Evolutionary conservation across 495 filamentous ascomycete genomes (phyloP), one percentile per base, ranked within the genome.

Genomic region (Hyaloscypha hepaticicola): DNA sequence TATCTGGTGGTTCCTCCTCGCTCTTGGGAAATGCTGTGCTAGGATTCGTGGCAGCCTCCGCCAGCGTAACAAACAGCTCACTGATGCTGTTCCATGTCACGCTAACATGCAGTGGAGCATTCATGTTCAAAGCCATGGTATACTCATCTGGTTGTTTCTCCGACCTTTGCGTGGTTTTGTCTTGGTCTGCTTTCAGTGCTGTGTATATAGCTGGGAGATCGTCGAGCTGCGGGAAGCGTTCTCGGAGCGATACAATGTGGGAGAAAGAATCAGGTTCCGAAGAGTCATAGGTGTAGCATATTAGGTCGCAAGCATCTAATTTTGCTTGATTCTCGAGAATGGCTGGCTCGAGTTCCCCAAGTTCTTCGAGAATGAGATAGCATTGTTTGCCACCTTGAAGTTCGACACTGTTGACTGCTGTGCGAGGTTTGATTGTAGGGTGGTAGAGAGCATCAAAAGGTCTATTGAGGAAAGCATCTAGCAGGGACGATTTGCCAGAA

Each of bases 271-370:
- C 92, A 0, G 96, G 93, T 61, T 98, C 93, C 1, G 91, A 93
- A 5, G 94, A 97, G 76, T 99, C 95, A 77, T 98, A 99, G 3
- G 92, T 88, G 76, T 96, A 99, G 70, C 92, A 95, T 29, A 98
- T 83, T 27, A 98, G 83, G 75, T 99, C 95, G 75, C 93, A 96
- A 3, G 91, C 87, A 72, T 96, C 91, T n/a, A 99, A 79, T 73
- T 95, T 96, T 29, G 86, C 85, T 70, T 89, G 85, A 77, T 99
- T 98, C 57, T 97, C 95, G 1, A 99, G 78, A 56, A 98, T 90
- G 24, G 95, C 93, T 0, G 92, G 90, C 70, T 98, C 95, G 45
- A 96, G 79, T 74, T 97, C 92, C n/a, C 96, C 96, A 2, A 97
- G 87, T 73, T 99, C 95, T 70, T 96, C 90, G 58, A 98, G 80